Conservation (phyloP, 208 protist genomes). For the Crithidia expoeki region DNA sequence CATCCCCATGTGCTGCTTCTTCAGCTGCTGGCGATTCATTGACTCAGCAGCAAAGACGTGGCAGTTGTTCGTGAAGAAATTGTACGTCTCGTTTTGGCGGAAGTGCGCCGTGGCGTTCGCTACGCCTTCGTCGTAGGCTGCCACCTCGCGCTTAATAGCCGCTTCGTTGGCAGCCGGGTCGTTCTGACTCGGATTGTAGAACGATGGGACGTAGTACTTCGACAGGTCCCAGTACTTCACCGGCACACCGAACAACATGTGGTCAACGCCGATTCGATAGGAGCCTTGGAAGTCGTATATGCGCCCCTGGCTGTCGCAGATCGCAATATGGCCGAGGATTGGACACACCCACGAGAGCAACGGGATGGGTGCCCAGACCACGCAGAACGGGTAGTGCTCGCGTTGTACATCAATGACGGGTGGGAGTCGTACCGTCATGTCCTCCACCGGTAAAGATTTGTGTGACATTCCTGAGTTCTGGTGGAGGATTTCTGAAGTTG, state of each 20-base stretch:
- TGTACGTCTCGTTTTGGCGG: slow-evolving; percentile 72
- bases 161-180: slow-evolving; percentile 22
- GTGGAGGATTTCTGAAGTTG: background rate
- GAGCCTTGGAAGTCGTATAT: slow-evolving; percentile 93
- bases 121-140: slow-evolving; percentile 65
- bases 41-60: slow-evolving; percentile 74
- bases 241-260: slow-evolving; percentile 89
- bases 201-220: slow-evolving; percentile 55
- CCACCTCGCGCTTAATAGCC: slow-evolving; percentile 40
- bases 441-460: slow-evolving; percentile 2
- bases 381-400: slow-evolving; percentile 90
- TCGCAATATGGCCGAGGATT: slow-evolving; percentile 91
- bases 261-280: slow-evolving; percentile 80
- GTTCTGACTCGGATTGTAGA: slow-evolving; percentile 35
- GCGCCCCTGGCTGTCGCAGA: slow-evolving; percentile 82
- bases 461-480: background rate
- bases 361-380: slow-evolving; percentile 93
- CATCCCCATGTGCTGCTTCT: slow-evolving; percentile 51
- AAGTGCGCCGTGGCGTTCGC: slow-evolving; percentile 53
- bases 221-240: slow-evolving; percentile 86
- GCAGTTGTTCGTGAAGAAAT: slow-evolving; percentile 92
- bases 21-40: slow-evolving; percentile 44
- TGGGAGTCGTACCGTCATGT: slow-evolving; percentile 37
- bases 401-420: slow-evolving; percentile 53
- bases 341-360: slow-evolving; percentile 90